phyloP scores from a whole-genome alignment of 345 rosid genomes.

The Sonneratia caseolaris region DNA sequence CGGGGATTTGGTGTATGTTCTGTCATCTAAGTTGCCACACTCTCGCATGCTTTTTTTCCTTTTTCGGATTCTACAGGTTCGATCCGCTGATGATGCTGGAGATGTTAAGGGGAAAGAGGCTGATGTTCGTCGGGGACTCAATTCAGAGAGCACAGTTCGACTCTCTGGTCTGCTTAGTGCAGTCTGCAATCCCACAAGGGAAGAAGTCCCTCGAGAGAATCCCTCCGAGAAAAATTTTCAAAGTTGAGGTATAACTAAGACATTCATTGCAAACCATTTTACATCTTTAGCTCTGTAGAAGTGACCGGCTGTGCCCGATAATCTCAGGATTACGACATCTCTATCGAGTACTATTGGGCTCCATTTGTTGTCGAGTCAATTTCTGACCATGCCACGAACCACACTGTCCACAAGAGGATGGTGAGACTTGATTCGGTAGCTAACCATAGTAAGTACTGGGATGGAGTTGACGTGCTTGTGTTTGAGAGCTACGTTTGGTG shows the following conservation, averaged over 20 bases:
- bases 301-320: background rate
- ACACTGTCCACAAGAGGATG: slow-evolving; percentile 59
- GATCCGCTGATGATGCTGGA: slow-evolving; percentile 68
- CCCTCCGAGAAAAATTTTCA: slow-evolving; percentile 90
- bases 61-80: slow-evolving; percentile 32
- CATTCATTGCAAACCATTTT: background rate
- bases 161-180: slow-evolving; percentile 78
- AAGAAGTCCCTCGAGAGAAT: slow-evolving; percentile 55
- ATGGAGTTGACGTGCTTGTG: slow-evolving; percentile 58
- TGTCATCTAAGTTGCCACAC: background rate
- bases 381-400: slow-evolving; percentile 91
- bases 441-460: slow-evolving; percentile 74
- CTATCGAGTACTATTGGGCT: slow-evolving; percentile 92
- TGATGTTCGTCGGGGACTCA: slow-evolving; percentile 91
- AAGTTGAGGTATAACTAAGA: slow-evolving; percentile 44
- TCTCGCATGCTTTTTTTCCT: background rate
- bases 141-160: slow-evolving; percentile 88
- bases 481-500: slow-evolving; percentile 96
- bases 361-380: slow-evolving; percentile 83
- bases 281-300: background rate
- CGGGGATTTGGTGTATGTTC: too few species aligned
- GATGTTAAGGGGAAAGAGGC: slow-evolving; percentile 57
- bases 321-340: slow-evolving; percentile 65
- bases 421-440: slow-evolving; percentile 74
- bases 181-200: slow-evolving; percentile 61